phyloP scores from a whole-genome alignment of 1,284 basidiomycete species.

The Ceraceosorus guamensis region DNA sequence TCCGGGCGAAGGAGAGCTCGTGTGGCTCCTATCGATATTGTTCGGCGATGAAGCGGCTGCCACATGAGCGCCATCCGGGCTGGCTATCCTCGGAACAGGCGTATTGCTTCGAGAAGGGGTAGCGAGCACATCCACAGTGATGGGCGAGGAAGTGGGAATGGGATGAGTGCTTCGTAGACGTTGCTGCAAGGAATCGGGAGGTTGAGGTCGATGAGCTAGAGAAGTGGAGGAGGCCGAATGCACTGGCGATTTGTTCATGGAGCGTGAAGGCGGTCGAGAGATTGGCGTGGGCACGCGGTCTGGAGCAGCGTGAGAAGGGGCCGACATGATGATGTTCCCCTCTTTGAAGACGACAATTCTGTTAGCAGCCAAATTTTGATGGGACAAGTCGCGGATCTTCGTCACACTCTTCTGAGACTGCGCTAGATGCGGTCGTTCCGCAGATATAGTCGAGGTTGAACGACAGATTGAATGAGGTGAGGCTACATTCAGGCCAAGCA shows the following conservation, averaged over 20 bases:
- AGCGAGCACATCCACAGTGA: slow-evolving; percentile 4
- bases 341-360: too few species aligned
- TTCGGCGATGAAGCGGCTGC: neutral
- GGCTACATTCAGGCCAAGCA: too few species aligned
- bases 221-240: neutral
- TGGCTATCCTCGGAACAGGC: neutral
- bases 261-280: neutral
- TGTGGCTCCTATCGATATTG: neutral
- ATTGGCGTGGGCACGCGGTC: too few species aligned
- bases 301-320: too few species aligned
- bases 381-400: too few species aligned
- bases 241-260: neutral
- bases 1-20: neutral
- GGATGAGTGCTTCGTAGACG: slow-evolving; percentile 1
- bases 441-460: too few species aligned
- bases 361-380: too few species aligned
- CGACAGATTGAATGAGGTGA: too few species aligned
- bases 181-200: slow-evolving; percentile 4
- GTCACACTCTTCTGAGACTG: too few species aligned
- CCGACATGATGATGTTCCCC: too few species aligned
- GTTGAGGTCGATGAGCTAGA: slow-evolving; percentile 1
- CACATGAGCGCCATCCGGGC: neutral
- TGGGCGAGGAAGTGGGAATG: neutral
- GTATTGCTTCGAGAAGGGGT: neutral
- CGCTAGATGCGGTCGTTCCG: too few species aligned